A percentile compares a stretch with the other conserved stretches of the same genome.
phyloP scores from a whole-genome alignment of 2,329 filamentous ascomycete species.

The Talaromyces sp. region DNA sequence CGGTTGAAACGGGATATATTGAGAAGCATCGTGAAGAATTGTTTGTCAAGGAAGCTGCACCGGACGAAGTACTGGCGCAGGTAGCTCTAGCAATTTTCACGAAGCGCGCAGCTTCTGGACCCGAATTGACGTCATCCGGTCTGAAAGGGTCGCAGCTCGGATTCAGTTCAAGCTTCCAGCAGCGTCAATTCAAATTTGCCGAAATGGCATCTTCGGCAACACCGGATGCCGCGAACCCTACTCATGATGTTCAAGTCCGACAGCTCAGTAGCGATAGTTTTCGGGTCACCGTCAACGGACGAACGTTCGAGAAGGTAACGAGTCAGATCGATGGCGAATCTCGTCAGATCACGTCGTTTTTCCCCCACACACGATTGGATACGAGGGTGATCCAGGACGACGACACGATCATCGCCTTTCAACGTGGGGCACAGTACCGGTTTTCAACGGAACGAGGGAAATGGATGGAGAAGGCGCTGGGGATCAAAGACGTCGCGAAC shows the following conservation, averaged over 20 bases:
- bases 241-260: constrained; percentile 48
- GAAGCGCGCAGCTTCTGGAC: constrained; percentile 38
- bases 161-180: constrained; percentile 62
- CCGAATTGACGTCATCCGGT: constrained; percentile 24
- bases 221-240: constrained; percentile 30
- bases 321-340: constrained; percentile 45
- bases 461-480: constrained; percentile 86
- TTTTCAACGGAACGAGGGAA: constrained; percentile 58
- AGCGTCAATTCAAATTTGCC: constrained; percentile 58
- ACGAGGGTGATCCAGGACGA: constrained; percentile 66
- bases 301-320: constrained; percentile 43
- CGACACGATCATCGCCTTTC: constrained; percentile 69
- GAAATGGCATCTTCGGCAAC: constrained; percentile 47
- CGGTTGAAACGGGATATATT: constrained; percentile 96
- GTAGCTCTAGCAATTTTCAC: constrained; percentile 73
- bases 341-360: constrained; percentile 66
- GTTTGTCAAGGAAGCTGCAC: constrained; percentile 61
- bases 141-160: constrained; percentile 42
- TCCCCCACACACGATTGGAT: constrained; percentile 72
- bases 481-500: constrained; percentile 73
- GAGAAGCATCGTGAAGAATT: constrained; percentile 79
- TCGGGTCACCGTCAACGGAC: constrained; percentile 46
- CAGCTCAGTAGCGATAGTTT: constrained; percentile 50
- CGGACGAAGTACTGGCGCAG: constrained; percentile 77
- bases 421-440: constrained; percentile 57